Conservation (phyloP, 768 basidiomycete genomes). For the Tulasnella sp. region DNA sequence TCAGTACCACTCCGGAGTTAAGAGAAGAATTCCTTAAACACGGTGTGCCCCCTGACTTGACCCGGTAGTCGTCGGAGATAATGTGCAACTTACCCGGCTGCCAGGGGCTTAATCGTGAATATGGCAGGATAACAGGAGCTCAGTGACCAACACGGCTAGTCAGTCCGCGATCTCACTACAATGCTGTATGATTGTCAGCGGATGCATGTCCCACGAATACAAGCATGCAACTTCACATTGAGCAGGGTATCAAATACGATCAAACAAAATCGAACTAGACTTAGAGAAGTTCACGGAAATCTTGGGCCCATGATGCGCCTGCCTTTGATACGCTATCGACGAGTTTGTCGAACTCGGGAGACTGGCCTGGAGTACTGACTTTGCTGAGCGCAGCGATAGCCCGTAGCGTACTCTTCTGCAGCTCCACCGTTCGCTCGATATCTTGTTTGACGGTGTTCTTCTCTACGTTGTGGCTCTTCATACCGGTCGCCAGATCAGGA, state of each 20-base stretch:
- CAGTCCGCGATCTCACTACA: background rate
- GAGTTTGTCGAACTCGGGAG: slow-evolving; percentile 68
- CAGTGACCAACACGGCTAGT: background rate
- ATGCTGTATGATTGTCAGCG: background rate
- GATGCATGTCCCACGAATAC: background rate
- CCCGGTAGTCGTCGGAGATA: no score
- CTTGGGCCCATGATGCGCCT: slow-evolving; percentile 47
- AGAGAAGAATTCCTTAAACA: no score
- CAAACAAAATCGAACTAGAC: background rate
- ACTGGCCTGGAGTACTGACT: slow-evolving; percentile 53
- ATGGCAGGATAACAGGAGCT: no score
- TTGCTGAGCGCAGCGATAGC: slow-evolving; percentile 82
- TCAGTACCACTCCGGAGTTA: no score
- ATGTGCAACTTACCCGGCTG: no score
- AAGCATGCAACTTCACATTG: background rate
- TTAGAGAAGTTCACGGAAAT: slow-evolving; percentile 53
- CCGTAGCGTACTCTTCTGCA: slow-evolving; percentile 82
- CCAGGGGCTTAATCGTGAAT: no score
- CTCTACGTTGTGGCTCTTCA: slow-evolving; percentile 79
- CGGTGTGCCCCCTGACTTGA: no score
- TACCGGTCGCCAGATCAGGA: slow-evolving; percentile 74
- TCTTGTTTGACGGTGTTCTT: slow-evolving; percentile 97
- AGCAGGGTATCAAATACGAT: background rate
- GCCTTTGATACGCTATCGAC: slow-evolving; percentile 66
- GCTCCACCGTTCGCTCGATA: slow-evolving; percentile 75